phyloP scores from a whole-genome alignment of 345 rosid genomes.

The Eucalyptus lansdowneana region DNA sequence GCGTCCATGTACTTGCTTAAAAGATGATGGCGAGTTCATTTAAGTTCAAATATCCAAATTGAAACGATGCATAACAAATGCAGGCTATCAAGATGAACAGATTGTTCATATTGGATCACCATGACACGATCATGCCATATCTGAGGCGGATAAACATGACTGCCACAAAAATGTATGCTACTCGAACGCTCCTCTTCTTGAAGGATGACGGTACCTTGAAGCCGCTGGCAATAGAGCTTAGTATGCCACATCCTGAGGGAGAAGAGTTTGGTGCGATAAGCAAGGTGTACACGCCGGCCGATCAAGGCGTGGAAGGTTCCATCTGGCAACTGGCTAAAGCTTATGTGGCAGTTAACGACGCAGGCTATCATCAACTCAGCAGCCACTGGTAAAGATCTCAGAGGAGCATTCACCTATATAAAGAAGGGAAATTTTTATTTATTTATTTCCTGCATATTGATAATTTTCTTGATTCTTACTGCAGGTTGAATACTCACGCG shows the following conservation, averaged over 20 bases:
- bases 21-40: not conserved
- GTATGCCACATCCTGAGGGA: slow-evolving; percentile 7
- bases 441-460: not conserved
- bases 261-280: not conserved
- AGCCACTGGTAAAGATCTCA: slow-evolving; percentile 12
- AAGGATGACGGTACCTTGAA: slow-evolving; percentile 2
- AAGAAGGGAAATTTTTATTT: not conserved
- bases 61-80: not conserved
- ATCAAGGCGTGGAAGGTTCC: not conserved
- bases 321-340: slow-evolving; percentile 23
- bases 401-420: not conserved
- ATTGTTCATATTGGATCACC: slow-evolving; percentile 16
- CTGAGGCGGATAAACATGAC: not conserved
- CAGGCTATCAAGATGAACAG: slow-evolving; percentile 2
- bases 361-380: slow-evolving; percentile 18
- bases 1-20: not conserved
- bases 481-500: slow-evolving; percentile 32
- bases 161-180: not conserved
- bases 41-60: not conserved
- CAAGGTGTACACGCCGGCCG: slow-evolving; percentile 13
- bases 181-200: slow-evolving; percentile 10
- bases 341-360: slow-evolving; percentile 11
- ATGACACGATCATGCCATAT: slow-evolving; percentile 7
- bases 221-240: slow-evolving; percentile 11
- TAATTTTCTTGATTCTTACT: not conserved